Evolutionary conservation across 1,284 basidiomycete genomes (phyloP), one percentile per base, ranked within the genome.

Genomic region (Papiliotrema laurentii): DNA sequence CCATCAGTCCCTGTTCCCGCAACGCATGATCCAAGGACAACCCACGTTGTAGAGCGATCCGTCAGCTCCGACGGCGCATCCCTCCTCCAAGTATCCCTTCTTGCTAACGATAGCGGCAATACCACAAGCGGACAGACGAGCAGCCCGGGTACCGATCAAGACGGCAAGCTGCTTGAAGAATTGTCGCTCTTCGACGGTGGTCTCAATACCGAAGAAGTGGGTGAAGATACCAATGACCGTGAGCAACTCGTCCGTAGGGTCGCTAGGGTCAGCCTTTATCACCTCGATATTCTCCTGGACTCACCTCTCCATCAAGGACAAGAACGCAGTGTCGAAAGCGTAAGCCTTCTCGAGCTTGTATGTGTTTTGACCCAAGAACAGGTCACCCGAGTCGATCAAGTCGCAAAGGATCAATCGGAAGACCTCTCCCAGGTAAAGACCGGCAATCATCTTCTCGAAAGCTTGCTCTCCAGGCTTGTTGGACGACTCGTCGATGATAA

Each of bases 281-380:
- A 40, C 16, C 21, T n/a, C n/a, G n/a, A n/a, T n/a, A n/a, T n/a
- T n/a, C n/a, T n/a, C n/a, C 18, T 16, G 35, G 5, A 58, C 75
- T 45, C 58, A 85, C 84, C 84, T 87, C 77, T 97, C 94, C 84
- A 98, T 97, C 49, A 97, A 79, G 41, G 88, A 92, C 53, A 98
- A 77, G 79, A 97, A 97, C 1, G 94, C 94, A 2, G 94, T 98
- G 75, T 98, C 94, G 66, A 98, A 86, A 37, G 81, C 85, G 71
- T 94, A 92, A 6, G 90, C 81, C 61, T 83, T 89, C 75, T 97
- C 92, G 45, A 97, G 81, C 78, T 97, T 97, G 81, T 97, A 96
- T 1, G 93, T 96, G 75, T 92, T 90, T 76, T 97, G 94, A 36
- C 94, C 93, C 33, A 97, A 80, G 84, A 98, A 98, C 48, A 98